Evolutionary conservation across 768 basidiomycete genomes (phyloP).

Genomic region (Hygrocybe coccinea): DNA sequence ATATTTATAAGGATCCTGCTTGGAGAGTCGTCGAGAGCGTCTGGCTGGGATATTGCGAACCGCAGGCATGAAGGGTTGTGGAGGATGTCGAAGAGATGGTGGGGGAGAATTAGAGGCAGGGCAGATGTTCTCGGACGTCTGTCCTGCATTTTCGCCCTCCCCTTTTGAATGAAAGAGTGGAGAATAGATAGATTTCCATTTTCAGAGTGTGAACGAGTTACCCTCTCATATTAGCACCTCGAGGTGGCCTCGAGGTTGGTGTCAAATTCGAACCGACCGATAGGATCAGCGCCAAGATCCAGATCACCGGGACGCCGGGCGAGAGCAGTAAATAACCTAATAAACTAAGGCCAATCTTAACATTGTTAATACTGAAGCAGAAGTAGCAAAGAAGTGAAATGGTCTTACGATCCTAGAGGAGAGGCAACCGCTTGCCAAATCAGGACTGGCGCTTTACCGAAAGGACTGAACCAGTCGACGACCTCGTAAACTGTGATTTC

Average conservation of each 20-base stretch:
- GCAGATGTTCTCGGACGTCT: neutral
- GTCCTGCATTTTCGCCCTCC: slow-evolving; percentile 6
- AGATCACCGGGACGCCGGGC: too few species aligned
- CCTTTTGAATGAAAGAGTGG: slow-evolving; percentile 21
- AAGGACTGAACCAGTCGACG: too few species aligned
- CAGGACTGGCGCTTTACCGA: too few species aligned
- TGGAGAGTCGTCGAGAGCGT: slow-evolving; percentile 43
- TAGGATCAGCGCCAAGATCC: too few species aligned
- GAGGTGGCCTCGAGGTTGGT: slow-evolving; percentile 33
- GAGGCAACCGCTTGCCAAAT: too few species aligned
- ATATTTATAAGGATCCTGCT: slow-evolving; percentile 32
- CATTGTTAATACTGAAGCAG: too few species aligned
- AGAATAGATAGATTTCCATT: slow-evolving; percentile 18
- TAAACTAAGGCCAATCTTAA: too few species aligned
- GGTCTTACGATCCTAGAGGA: too few species aligned
- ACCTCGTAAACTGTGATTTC: too few species aligned
- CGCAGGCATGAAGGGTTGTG: slow-evolving; percentile 9
- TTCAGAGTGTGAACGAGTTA: slow-evolving; percentile 17
- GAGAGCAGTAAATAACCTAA: too few species aligned
- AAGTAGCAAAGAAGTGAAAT: too few species aligned
- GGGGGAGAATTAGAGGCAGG: slow-evolving; percentile 3
- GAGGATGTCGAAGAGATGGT: neutral
- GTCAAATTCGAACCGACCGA: slow-evolving; percentile 7
- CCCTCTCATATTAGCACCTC: slow-evolving; percentile 38
- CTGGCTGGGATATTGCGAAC: slow-evolving; percentile 23